Evolutionary conservation across 2,329 filamentous ascomycete genomes (phyloP).

Genomic region (Trichoderma citrinoviride): DNA sequence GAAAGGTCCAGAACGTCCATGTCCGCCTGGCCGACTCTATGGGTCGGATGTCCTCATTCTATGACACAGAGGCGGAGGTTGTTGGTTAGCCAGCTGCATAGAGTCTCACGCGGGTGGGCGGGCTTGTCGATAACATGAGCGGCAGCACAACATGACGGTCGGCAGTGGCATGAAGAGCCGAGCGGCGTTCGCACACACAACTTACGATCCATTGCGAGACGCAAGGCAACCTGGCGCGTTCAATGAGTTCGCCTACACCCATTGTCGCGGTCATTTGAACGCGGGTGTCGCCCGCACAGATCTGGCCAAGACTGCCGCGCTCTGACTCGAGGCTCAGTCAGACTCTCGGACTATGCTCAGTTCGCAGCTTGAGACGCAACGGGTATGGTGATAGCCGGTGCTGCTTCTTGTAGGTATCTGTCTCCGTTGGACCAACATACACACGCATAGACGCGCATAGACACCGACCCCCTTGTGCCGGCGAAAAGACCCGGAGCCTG

Average conservation of each 20-base stretch:
- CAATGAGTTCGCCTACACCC: constrained; percentile 24
- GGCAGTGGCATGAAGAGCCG: background rate
- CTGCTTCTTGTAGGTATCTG: background rate
- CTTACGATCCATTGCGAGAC: constrained; percentile 37
- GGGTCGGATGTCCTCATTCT: constrained; percentile 52
- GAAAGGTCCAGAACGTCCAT: constrained; percentile 43
- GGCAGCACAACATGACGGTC: background rate
- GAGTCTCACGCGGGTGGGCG: background rate
- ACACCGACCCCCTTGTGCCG: background rate
- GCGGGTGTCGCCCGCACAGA: background rate
- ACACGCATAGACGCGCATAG: background rate
- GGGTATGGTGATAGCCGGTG: background rate
- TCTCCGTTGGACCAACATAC: background rate
- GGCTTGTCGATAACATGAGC: background rate
- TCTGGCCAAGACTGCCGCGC: background rate
- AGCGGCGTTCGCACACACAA: background rate
- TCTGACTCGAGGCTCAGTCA: background rate
- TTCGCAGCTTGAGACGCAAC: background rate
- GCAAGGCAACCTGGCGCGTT: constrained; percentile 31
- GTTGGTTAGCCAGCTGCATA: background rate
- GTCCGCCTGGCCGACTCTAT: constrained; percentile 43
- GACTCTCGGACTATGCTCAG: background rate
- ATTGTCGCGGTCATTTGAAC: constrained; percentile 5
- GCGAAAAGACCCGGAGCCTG: background rate
- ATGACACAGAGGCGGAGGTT: background rate